Conservation (phyloP, 129 eudicot genomes). For the Sambucus nigra region DNA sequence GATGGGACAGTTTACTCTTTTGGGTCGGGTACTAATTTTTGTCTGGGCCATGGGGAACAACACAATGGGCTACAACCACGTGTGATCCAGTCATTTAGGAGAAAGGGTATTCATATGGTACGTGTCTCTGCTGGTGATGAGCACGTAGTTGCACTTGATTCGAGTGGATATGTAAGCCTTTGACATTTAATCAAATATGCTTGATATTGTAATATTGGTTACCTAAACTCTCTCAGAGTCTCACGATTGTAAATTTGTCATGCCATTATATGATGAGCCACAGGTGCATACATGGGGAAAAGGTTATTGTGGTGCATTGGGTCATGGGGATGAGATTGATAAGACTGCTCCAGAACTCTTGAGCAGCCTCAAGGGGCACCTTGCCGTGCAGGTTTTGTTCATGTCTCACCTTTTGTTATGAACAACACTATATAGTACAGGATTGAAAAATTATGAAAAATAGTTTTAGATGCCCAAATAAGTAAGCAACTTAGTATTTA, state of each 20-base stretch:
- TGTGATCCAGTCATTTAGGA: constrained; percentile 52
- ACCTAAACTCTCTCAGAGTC: background rate
- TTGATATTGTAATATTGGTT: background rate
- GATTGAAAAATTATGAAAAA: too few species aligned
- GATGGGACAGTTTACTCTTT: constrained; percentile 74
- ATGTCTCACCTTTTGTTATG: background rate
- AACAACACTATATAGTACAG: too few species aligned
- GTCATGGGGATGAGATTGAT: constrained; percentile 91
- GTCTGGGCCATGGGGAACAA: constrained; percentile 96
- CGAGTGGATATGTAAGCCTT: constrained; percentile 61
- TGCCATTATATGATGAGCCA: background rate
- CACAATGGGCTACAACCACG: constrained; percentile 74
- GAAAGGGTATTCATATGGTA: constrained; percentile 59
- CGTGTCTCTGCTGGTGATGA: constrained; percentile 89
- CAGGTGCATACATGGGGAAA: constrained; percentile 99
- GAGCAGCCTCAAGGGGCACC: constrained; percentile 43
- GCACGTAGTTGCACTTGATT: constrained; percentile 96
- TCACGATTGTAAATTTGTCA: too few species aligned
- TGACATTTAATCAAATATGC: background rate
- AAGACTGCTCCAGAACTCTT: constrained; percentile 60
- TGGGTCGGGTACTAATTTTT: constrained; percentile 84
- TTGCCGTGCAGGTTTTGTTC: constrained; percentile 72
- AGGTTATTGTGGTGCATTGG: constrained; percentile 97
- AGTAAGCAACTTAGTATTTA: too few species aligned
- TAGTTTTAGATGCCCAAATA: too few species aligned